Percentiles rank a stretch among this genome's conserved stretches.
These are phyloP conservation scores for Achlya hypogyna DNA, from an alignment of 352 stramenopile genomes.

Conservation along the genomic window DNA sequence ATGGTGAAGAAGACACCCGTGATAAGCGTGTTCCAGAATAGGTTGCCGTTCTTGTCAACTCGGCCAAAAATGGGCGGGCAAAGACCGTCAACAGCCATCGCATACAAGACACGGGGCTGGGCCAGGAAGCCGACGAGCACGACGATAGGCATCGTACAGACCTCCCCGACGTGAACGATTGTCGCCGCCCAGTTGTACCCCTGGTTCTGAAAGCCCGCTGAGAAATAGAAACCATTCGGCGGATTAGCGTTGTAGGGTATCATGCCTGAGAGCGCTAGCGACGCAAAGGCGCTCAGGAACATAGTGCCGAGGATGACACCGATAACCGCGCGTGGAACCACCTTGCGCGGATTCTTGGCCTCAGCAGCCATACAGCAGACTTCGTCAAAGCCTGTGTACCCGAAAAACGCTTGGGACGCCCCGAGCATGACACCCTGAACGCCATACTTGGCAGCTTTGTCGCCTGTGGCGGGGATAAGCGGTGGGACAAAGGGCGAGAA, in stretches of 20 bases:
- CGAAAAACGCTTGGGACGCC: slow-evolving; percentile 66
- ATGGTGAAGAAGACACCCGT: slow-evolving; percentile 20
- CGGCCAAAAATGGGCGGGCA: slow-evolving; percentile 47
- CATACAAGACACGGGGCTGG: slow-evolving; percentile 66
- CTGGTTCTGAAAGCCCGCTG: slow-evolving; percentile 9
- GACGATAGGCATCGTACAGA: slow-evolving; percentile 65
- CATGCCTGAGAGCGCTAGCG: slow-evolving; percentile 62
- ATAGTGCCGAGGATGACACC: slow-evolving; percentile 38
- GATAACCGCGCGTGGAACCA: slow-evolving; percentile 47
- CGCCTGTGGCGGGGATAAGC: slow-evolving; percentile 14
- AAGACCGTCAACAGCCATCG: slow-evolving; percentile 66
- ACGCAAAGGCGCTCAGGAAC: slow-evolving; percentile 23
- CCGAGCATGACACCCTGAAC: slow-evolving; percentile 38
- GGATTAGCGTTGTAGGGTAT: slow-evolving; percentile 27
- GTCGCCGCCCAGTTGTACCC: slow-evolving; percentile 28
- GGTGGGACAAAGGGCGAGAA: slow-evolving; percentile 43
- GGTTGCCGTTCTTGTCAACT: slow-evolving; percentile 26
- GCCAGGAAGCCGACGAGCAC: slow-evolving; percentile 69
- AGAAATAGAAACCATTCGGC: slow-evolving; percentile 10
- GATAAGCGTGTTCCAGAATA: slow-evolving; percentile 26
- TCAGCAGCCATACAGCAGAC: slow-evolving; percentile 53
- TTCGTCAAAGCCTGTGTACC: slow-evolving; percentile 73
- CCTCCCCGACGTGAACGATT: slow-evolving; percentile 47
- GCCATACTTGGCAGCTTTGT: slow-evolving; percentile 20
- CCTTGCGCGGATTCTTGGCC: slow-evolving; percentile 28